A percentile compares a stretch with the other conserved stretches of the same genome.
Conservation (phyloP, 2,329 filamentous ascomycete genomes). For the Aspergillus sp. region DNA sequence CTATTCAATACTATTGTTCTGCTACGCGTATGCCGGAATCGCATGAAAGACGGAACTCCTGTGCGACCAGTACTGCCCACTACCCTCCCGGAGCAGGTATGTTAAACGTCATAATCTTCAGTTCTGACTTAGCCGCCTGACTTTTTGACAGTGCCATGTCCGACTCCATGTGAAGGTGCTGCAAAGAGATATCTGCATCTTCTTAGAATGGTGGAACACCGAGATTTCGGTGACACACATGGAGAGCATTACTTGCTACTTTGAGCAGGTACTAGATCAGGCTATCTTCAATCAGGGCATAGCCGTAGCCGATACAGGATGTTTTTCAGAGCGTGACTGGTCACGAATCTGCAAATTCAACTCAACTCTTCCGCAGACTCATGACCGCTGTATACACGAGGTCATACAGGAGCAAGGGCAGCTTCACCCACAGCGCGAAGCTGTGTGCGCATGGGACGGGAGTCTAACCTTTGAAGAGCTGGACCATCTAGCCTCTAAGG, state of each 20-base stretch:
- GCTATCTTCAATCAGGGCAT: conserved; percentile 51
- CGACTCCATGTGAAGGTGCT: conserved; percentile 43
- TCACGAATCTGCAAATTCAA: conserved; percentile 60
- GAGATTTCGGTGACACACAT: conserved; percentile 44
- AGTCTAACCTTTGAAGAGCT: conserved; percentile 43
- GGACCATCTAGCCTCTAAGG: conserved; percentile 42
- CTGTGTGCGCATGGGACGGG: conserved; percentile 47
- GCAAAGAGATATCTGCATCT: conserved; percentile 39
- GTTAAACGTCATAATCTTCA: conserved; percentile 4
- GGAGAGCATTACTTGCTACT: conserved; percentile 56
- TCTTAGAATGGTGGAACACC: conserved; percentile 45
- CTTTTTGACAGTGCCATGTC: conserved; percentile 36
- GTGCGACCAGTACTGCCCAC: conserved; percentile 33
- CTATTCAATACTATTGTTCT: conserved; percentile 44
- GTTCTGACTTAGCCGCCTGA: conserved; percentile 9
- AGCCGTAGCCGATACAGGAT: conserved; percentile 53
- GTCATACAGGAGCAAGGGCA: conserved; percentile 43
- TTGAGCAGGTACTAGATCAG: conserved; percentile 57
- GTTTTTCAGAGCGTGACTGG: conserved; percentile 62
- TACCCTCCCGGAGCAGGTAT: conserved; percentile 40
- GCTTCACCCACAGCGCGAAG: conserved; percentile 36
- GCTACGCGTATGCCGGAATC: conserved; percentile 37
- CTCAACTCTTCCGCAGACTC: conserved; percentile 45
- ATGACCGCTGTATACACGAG: conserved; percentile 47
- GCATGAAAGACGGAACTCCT: conserved; percentile 23